Conservation (phyloP, 1,284 basidiomycete species). For the Laetiporus sulphureus region DNA sequence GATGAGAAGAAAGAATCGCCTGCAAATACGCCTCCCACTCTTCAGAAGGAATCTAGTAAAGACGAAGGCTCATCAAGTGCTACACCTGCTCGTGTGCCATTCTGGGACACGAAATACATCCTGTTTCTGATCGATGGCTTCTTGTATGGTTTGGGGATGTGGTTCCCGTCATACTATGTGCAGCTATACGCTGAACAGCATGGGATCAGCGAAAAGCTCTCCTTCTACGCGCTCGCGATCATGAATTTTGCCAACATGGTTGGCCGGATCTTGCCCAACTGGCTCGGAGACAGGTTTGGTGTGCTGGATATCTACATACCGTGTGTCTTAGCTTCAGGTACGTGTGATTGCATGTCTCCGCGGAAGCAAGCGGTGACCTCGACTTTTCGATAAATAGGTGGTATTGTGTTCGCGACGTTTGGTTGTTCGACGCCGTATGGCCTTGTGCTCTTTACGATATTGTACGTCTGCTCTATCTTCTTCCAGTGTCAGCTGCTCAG, state of each 20-base stretch:
- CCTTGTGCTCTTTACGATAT: conserved; percentile 18
- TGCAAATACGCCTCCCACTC: neutral
- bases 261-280: conserved; percentile 19
- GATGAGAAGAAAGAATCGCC: neutral
- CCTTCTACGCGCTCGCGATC: conserved; percentile 22
- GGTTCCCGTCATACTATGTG: conserved; percentile 22
- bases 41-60: neutral
- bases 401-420: conserved; percentile 19
- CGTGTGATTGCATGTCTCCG: neutral
- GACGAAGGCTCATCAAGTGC: too few relatives aligned
- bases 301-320: conserved; percentile 18
- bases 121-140: conserved; percentile 18
- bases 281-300: conserved; percentile 20
- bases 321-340: neutral
- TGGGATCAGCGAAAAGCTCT: conserved; percentile 12
- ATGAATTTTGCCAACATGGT: conserved; percentile 19
- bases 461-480: conserved; percentile 7
- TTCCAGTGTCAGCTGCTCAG: neutral
- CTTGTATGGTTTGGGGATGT: conserved; percentile 18
- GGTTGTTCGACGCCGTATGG: conserved; percentile 17
- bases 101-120: conserved; percentile 13
- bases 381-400: too few relatives aligned
- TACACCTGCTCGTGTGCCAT: too few relatives aligned
- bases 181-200: conserved; percentile 20
- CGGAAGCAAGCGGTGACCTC: too few relatives aligned